A percentile compares a stretch with the other conserved stretches of the same genome.
Conservation (phyloP, 2,329 filamentous ascomycete genomes). For the Colletotrichum sidae region DNA sequence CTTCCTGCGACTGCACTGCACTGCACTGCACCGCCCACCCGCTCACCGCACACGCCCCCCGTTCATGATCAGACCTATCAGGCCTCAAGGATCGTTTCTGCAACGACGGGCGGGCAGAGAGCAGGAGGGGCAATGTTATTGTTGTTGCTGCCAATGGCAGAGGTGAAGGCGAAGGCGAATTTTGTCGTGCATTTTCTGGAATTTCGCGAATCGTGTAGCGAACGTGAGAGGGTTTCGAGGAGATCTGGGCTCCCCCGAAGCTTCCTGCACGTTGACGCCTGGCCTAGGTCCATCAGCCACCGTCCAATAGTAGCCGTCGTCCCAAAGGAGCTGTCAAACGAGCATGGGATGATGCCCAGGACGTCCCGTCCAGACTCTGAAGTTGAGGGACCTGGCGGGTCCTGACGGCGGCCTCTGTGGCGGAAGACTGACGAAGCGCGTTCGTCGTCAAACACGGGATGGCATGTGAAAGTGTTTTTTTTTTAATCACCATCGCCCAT, state of each 20-base stretch:
- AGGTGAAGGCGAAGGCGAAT: neutral
- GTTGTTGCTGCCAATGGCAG: neutral
- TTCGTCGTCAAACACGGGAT: too few species aligned
- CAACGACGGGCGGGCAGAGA: slow-evolving; percentile 12
- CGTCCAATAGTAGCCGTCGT: too few species aligned
- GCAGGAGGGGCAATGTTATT: neutral
- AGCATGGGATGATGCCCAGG: too few species aligned
- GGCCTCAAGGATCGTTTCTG: slow-evolving; percentile 2
- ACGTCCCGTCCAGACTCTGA: too few species aligned
- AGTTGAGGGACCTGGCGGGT: too few species aligned
- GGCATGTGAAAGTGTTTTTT: too few species aligned
- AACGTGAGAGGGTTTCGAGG: slow-evolving; percentile 9
- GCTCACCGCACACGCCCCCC: neutral
- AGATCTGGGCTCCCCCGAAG: neutral
- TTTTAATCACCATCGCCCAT: too few species aligned
- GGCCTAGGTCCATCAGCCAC: too few species aligned
- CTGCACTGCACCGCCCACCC: neutral
- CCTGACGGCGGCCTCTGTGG: too few species aligned
- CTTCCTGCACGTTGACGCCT: too few species aligned
- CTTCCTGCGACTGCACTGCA: neutral
- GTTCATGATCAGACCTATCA: slow-evolving; percentile 7
- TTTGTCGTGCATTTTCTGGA: slow-evolving; percentile 8
- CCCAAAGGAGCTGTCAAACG: too few species aligned
- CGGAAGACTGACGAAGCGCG: too few species aligned
- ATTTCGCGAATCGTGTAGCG: slow-evolving; percentile 27